A percentile compares a stretch with the other conserved stretches of the same genome.
phyloP scores from a whole-genome alignment of 345 rosid species.

The Hibiscus mutabilis region DNA sequence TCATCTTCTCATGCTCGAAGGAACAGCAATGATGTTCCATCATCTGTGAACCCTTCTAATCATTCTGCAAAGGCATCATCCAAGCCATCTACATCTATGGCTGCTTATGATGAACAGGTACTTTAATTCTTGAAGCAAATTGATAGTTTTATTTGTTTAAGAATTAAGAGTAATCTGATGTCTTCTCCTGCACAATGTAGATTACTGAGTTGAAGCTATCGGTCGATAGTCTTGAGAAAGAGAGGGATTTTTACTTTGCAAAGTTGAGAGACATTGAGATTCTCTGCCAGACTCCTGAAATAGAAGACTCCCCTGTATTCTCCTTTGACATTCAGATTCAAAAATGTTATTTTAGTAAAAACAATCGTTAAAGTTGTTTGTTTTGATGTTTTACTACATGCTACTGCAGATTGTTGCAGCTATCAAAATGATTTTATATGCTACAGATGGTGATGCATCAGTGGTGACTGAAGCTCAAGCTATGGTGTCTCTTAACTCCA shows the following conservation, averaged over 20 bases:
- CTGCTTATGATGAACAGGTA: conserved; percentile 87
- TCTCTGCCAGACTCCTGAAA: conserved; percentile 62
- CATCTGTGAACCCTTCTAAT: conserved; percentile 39
- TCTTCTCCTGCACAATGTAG: conserved; percentile 30
- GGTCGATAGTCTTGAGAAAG: conserved; percentile 93
- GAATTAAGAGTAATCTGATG: conserved; percentile 8
- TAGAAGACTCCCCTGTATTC: conserved; percentile 59
- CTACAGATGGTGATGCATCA: conserved; percentile 62
- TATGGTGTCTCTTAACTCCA: conserved; percentile 37
- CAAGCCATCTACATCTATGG: conserved; percentile 39
- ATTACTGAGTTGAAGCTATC: conserved; percentile 88
- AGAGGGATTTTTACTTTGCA: conserved; percentile 88
- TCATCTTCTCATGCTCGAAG: conserved; percentile 60
- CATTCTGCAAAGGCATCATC: conserved; percentile 41
- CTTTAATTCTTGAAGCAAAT: neutral
- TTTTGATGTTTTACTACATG: neutral
- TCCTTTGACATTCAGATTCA: neutral
- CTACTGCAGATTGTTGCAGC: conserved; percentile 66
- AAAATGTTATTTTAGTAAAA: neutral
- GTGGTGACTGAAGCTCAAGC: conserved; percentile 67
- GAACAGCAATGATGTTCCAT: conserved; percentile 31
- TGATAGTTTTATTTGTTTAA: neutral
- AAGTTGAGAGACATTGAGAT: conserved; percentile 91
- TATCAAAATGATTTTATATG: conserved; percentile 70
- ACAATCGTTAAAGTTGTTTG: neutral